A percentile compares a stretch with the other conserved stretches of the same genome.
Conservation (phyloP, 306 rosid species). For the Sphenostylis stenocarpa region DNA sequence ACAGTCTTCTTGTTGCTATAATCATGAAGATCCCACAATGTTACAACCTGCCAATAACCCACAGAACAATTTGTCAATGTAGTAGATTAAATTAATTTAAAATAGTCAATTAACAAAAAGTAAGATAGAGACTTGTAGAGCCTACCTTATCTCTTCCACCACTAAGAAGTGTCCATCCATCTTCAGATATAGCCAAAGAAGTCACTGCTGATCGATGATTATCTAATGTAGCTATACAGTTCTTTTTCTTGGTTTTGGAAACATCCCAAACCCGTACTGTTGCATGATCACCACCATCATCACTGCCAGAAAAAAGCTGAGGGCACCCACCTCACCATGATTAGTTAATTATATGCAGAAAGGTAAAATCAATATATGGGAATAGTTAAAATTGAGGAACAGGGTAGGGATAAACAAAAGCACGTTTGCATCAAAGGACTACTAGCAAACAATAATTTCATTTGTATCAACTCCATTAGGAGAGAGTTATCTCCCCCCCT, state of each 20-base stretch:
- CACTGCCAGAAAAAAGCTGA: constrained; percentile 96
- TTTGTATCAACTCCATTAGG: background rate
- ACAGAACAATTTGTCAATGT: constrained; percentile 34
- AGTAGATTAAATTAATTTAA: background rate
- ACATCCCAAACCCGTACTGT: constrained; percentile 86
- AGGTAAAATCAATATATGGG: background rate
- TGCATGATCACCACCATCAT: constrained; percentile 84
- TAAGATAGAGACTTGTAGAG: constrained; percentile 13
- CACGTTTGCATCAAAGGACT: constrained; percentile 12
- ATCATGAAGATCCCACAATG: constrained; percentile 85
- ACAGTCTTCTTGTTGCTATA: constrained; percentile 79
- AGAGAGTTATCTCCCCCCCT: background rate
- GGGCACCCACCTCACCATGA: constrained; percentile 26
- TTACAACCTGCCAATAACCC: constrained; percentile 69
- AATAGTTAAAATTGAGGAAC: constrained; percentile 11
- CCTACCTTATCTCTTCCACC: constrained; percentile 94
- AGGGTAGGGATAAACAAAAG: background rate
- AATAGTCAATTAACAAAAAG: background rate
- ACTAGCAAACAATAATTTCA: background rate
- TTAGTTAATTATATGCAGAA: constrained; percentile 18
- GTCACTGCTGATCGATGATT: constrained; percentile 83
- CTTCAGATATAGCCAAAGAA: constrained; percentile 82
- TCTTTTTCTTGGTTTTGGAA: constrained; percentile 57
- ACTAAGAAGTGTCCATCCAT: constrained; percentile 84
- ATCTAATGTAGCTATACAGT: constrained; percentile 59